Conservation (phyloP, 768 basidiomycete species). For the Termitomyces sp. region DNA sequence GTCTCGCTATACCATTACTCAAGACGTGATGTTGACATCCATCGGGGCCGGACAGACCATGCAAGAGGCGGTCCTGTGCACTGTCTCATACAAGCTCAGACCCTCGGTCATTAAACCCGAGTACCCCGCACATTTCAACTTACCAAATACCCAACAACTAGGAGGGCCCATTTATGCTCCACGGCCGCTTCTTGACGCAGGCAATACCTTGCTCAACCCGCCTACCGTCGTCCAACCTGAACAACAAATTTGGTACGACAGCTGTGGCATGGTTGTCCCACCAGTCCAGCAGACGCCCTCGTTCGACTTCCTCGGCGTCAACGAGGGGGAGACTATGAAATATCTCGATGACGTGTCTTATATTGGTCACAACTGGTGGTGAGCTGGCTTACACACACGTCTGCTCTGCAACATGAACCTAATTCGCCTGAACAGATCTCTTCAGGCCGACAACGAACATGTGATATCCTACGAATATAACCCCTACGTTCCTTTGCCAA, state of each 20-base stretch:
- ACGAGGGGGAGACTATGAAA: constrained; percentile 4
- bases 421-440: not conserved
- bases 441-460: not conserved
- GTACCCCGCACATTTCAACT: not conserved
- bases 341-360: constrained; percentile 2
- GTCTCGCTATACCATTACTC: constrained; percentile 19
- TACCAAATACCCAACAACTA: not conserved
- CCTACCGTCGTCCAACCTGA: not conserved
- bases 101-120: constrained; percentile 4
- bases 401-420: not conserved
- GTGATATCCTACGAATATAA: not conserved
- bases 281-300: not conserved
- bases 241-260: constrained; percentile 7
- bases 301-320: constrained; percentile 9
- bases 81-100: constrained; percentile 14
- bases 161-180: constrained; percentile 5
- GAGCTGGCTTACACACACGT: not conserved
- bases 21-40: constrained; percentile 15
- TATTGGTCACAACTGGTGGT: constrained; percentile 7
- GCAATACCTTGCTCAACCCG: constrained; percentile 9
- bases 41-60: constrained; percentile 8
- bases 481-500: not conserved
- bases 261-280: not conserved
- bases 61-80: constrained; percentile 11
- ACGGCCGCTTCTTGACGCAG: constrained; percentile 11